Evolutionary conservation across 2,329 filamentous ascomycete species (phyloP), one percentile per base, ranked within the genome.

Genomic region (Penicillium freii): DNA sequence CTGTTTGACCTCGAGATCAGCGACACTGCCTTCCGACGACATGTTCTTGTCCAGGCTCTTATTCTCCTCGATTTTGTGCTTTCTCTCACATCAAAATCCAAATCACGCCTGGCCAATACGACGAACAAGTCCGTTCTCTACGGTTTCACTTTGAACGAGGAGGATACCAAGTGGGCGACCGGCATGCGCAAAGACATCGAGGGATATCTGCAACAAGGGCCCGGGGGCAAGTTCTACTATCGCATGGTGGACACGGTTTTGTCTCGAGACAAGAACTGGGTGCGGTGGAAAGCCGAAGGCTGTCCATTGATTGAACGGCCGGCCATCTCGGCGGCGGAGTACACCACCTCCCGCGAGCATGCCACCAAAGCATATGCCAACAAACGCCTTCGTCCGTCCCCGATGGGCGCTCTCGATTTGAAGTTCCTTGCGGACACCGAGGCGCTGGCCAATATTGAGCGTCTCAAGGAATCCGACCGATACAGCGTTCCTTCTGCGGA

Each of bases 221-320:
- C 82, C 42, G 92, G 96, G 69, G 94, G 94, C 31, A 90, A 91
- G 62, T 96, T 96, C 75, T 99, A 97, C 75, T 89, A 92, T 75
- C 88, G 94, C 39, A 96, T 97, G 85, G 92, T 99, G 33, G 93
- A 97, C 73, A 97, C 92, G 13, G 93, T 99, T 33, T 84, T 99
- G 31, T 91, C 91, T 25, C 84, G 94, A 62, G 94, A 99, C 75
- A 97, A 97, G 79, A 97, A 97, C 71, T 99, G 95, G 95, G 92
- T 95, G 44, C 88, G 92, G 61, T 99, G 94, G 94, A 99, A 99
- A 77, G 88, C 93, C 59, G 92, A 97, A 72, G 91, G 88, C 64
- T 99, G 94, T 72, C 91, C 91, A 25, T 84, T 88, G 6, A 97
- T 99, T 69, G 87, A 92, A 69, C 84, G 85, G 58, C 84, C 89